Conservation (phyloP, 192 early-diverging fungal genomes). For the Podochytrium sp. region DNA sequence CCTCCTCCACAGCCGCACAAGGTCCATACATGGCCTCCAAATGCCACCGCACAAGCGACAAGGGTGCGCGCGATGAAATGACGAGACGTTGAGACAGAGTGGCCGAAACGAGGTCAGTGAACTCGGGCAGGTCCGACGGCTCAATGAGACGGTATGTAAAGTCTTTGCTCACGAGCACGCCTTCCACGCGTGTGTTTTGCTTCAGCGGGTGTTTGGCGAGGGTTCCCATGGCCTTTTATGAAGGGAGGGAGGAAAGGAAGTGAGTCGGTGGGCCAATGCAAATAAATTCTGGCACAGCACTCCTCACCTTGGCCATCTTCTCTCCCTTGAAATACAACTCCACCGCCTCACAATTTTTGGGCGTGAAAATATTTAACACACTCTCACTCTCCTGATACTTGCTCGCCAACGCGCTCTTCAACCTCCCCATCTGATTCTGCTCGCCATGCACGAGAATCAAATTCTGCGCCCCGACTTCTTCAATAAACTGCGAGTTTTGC, state of each 20-base stretch:
- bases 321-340: slow-evolving; percentile 93
- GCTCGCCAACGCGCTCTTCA: slow-evolving; percentile 84
- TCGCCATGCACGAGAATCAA: slow-evolving; percentile 96
- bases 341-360: slow-evolving; percentile 86
- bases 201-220: slow-evolving; percentile 78
- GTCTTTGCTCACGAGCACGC: slow-evolving; percentile 87
- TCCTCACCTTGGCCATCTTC: slow-evolving; percentile 81
- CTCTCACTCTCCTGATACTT: slow-evolving; percentile 72
- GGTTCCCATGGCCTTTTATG: slow-evolving; percentile 72
- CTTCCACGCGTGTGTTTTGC: slow-evolving; percentile 66
- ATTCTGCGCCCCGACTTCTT: slow-evolving; percentile 89
- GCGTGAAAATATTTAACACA: slow-evolving; percentile 83
- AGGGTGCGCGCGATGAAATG: slow-evolving; percentile 75
- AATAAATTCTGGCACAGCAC: too few relatives aligned
- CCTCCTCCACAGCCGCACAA: slow-evolving; percentile 50
- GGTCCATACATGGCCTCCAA: slow-evolving; percentile 94
- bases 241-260: not conserved
- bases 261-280: not conserved
- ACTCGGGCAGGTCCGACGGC: slow-evolving; percentile 79
- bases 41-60: slow-evolving; percentile 84
- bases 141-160: slow-evolving; percentile 88
- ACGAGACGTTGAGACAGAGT: slow-evolving; percentile 77
- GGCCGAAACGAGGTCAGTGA: slow-evolving; percentile 76
- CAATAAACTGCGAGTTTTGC: slow-evolving; percentile 96
- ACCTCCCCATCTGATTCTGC: slow-evolving; percentile 87